Percentiles rank a stretch among this genome's conserved stretches.
Conservation (phyloP, 1,284 basidiomycete genomes). For the Stereum hirsutum region DNA sequence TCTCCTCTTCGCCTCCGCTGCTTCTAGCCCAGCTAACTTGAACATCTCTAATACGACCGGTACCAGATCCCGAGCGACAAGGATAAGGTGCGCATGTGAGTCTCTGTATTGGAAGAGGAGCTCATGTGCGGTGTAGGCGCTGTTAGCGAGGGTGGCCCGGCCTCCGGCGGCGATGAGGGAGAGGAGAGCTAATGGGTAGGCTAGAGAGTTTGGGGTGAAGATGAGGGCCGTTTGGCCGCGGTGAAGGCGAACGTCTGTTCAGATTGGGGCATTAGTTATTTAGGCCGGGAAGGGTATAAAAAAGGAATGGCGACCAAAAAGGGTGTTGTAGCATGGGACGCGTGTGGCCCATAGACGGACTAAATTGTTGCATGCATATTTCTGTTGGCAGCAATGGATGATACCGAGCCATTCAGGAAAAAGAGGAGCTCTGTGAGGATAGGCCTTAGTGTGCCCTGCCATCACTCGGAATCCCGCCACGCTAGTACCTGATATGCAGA, state of each 20-base stretch:
- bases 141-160: slow-evolving; percentile 25
- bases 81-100: slow-evolving; percentile 28
- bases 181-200: slow-evolving; percentile 32
- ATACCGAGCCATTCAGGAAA: too few relatives aligned
- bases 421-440: too few relatives aligned
- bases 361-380: too few relatives aligned
- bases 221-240: slow-evolving; percentile 32
- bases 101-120: slow-evolving; percentile 26
- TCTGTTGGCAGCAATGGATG: too few relatives aligned
- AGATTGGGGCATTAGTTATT: neutral
- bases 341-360: too few relatives aligned
- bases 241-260: slow-evolving; percentile 9
- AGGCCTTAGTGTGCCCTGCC: too few relatives aligned
- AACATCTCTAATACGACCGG: slow-evolving; percentile 22
- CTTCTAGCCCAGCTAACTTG: slow-evolving; percentile 16
- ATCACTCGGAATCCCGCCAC: too few relatives aligned
- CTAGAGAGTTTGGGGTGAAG: slow-evolving; percentile 33
- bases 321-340: too few relatives aligned
- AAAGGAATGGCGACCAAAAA: neutral
- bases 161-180: slow-evolving; percentile 26
- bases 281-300: too few relatives aligned
- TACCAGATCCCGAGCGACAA: slow-evolving; percentile 32
- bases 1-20: slow-evolving; percentile 17
- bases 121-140: slow-evolving; percentile 23
- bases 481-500: too few relatives aligned